These are phyloP conservation scores for Amphirosellinia nigrospora DNA, from an alignment of 495 filamentous ascomycete species.

Conservation along the genomic window DNA sequence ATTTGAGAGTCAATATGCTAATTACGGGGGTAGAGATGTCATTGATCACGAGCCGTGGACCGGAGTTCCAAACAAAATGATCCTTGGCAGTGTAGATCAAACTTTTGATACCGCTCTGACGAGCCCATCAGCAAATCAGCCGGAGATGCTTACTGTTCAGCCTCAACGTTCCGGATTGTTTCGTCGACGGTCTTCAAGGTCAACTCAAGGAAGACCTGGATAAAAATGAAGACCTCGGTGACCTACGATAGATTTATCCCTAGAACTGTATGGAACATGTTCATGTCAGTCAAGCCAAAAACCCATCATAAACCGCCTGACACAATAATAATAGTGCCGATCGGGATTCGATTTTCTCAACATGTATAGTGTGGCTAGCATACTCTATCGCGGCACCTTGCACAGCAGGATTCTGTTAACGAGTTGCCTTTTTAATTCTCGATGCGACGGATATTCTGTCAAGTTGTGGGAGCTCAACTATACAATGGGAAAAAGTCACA, in stretches of 20 bases:
- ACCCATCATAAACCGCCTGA: too few species aligned
- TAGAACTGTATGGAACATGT: too few species aligned
- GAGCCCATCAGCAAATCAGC: neutral
- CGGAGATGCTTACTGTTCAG: neutral
- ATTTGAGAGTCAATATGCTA: neutral
- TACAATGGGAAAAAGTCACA: neutral
- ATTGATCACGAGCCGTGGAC: slow-evolving; percentile 42
- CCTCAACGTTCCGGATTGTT: neutral
- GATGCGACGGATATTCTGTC: too few species aligned
- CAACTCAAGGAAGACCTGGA: too few species aligned
- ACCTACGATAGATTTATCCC: too few species aligned
- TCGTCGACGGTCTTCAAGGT: too few species aligned
- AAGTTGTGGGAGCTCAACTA: too few species aligned
- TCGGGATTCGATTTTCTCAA: too few species aligned
- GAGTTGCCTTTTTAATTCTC: neutral
- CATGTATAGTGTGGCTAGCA: neutral
- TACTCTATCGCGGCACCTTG: neutral
- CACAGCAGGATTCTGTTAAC: neutral
- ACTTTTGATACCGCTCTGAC: neutral
- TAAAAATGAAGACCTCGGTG: too few species aligned
- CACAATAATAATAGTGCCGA: too few species aligned
- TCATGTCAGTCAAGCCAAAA: too few species aligned
- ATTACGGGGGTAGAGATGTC: slow-evolving; percentile 37
- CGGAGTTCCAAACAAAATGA: slow-evolving; percentile 42
- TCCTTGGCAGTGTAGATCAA: slow-evolving; percentile 37